These are phyloP conservation scores for Talaromyces verruculosus DNA, from an alignment of 2,329 filamentous ascomycete species.

Conservation along the genomic window DNA sequence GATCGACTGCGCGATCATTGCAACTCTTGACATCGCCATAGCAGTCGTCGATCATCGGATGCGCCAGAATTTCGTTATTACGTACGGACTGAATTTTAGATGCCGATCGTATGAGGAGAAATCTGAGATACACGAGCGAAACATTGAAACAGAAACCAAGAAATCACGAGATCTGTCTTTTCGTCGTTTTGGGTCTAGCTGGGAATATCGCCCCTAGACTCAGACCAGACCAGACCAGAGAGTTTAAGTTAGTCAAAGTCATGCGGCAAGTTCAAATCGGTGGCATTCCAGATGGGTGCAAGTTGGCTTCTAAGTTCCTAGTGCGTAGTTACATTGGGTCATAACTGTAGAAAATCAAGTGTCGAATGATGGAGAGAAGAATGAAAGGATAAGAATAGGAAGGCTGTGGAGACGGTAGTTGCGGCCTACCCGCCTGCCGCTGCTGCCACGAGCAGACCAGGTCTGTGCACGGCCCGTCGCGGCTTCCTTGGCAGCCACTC, in stretches of 20 bases:
- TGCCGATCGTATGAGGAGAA: neutral
- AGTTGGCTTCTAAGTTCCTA: neutral
- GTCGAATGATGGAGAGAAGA: conserved; percentile 2
- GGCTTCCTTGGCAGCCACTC: neutral
- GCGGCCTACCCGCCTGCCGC: conserved; percentile 6
- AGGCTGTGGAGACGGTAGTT: neutral
- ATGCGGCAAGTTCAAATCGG: conserved; percentile 4
- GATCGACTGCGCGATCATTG: conserved; percentile 1
- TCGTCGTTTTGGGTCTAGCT: neutral
- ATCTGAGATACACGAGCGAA: neutral
- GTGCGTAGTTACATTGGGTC: neutral
- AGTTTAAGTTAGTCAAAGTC: neutral
- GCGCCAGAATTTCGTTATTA: neutral
- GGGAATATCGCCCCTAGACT: neutral
- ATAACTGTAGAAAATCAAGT: neutral
- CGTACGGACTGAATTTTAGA: neutral
- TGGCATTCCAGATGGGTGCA: neutral
- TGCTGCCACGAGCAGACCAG: conserved; percentile 1
- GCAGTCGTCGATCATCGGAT: conserved; percentile 1
- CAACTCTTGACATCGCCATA: neutral
- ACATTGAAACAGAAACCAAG: neutral
- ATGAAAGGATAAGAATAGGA: neutral
- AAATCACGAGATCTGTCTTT: neutral
- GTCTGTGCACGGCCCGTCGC: conserved; percentile 8
- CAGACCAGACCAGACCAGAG: neutral